phyloP scores from a whole-genome alignment of 2,329 filamentous ascomycete species.

The Alternaria conjuncta region DNA sequence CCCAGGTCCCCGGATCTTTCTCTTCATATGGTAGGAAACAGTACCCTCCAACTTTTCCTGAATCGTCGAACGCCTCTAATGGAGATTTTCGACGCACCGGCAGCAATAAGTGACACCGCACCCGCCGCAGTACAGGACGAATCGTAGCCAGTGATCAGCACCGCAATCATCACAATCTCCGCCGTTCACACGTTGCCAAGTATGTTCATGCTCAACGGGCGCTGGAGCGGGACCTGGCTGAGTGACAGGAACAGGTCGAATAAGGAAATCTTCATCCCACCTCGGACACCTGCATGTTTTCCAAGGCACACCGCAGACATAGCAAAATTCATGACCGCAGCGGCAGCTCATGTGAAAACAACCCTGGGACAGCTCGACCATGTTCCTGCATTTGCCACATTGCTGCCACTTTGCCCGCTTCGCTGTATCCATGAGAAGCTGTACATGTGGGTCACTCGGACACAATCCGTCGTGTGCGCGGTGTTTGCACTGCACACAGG shows the following conservation, averaged over 20 bases:
- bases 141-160: slow-evolving; percentile 3
- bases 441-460: slow-evolving; percentile 17
- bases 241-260: background rate
- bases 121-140: slow-evolving; percentile 4
- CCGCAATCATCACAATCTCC: slow-evolving; percentile 5
- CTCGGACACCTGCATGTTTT: slow-evolving; percentile 17
- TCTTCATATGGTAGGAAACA: accelerated
- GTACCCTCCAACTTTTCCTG: background rate
- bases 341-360: slow-evolving; percentile 30
- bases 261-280: slow-evolving; percentile 16
- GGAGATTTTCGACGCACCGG: slow-evolving; percentile 12
- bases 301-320: slow-evolving; percentile 25
- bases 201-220: background rate
- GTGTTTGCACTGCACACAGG: slow-evolving; percentile 22
- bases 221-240: too few relatives aligned
- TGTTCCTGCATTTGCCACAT: slow-evolving; percentile 23
- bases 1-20: background rate
- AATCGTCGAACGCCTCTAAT: background rate
- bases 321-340: slow-evolving; percentile 26
- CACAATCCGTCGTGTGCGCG: slow-evolving; percentile 14
- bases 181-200: background rate
- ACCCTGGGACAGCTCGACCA: slow-evolving; percentile 21
- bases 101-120: slow-evolving; percentile 11
- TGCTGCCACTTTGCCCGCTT: slow-evolving; percentile 25
- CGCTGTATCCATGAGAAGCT: slow-evolving; percentile 22